Evolutionary conservation across 257 asterid species (phyloP).

Genomic region (Przewalskia tangutica): DNA sequence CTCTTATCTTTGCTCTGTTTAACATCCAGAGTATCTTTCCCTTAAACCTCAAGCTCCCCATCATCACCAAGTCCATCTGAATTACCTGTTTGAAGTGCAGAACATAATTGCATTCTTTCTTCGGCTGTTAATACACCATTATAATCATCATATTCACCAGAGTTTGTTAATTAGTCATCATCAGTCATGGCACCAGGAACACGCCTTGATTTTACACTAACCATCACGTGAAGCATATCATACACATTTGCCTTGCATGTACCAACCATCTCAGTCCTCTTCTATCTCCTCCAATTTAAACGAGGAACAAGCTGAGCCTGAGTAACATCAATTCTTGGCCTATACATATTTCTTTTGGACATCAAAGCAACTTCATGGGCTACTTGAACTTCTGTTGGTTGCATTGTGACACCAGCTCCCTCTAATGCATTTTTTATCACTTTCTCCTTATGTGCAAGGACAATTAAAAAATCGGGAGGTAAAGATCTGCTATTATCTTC

Average conservation of each 20-base stretch:
- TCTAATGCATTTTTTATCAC: conserved; percentile 91
- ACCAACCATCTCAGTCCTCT: conserved; percentile 89
- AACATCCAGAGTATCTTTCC: conserved; percentile 55
- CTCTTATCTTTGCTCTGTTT: conserved; percentile 69
- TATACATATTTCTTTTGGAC: conserved; percentile 97
- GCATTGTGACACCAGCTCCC: conserved; percentile 88
- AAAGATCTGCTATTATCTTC: conserved; percentile 64
- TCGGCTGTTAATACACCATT: conserved; percentile 89
- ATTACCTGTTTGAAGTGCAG: conserved; percentile 72
- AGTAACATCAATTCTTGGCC: conserved; percentile 98
- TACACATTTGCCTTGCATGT: conserved; percentile 89
- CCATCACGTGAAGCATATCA: conserved; percentile 94
- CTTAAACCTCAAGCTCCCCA: conserved; percentile 50
- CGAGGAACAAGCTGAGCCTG: conserved; percentile 91
- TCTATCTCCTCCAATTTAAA: conserved; percentile 95
- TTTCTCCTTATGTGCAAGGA: conserved; percentile 76
- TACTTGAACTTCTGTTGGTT: conserved; percentile 92
- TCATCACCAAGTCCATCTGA: conserved; percentile 62
- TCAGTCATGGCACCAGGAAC: conserved; percentile 99
- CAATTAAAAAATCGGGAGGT: conserved; percentile 73
- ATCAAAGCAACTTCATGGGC: conserved; percentile 94
- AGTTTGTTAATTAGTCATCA: conserved; percentile 54
- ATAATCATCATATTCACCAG: conserved; percentile 46
- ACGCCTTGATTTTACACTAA: conserved; percentile 93
- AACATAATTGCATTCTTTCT: conserved; percentile 81